Conservation (phyloP, 176 grass and related monocot genomes). For the Eremochloa ophiuroides region DNA sequence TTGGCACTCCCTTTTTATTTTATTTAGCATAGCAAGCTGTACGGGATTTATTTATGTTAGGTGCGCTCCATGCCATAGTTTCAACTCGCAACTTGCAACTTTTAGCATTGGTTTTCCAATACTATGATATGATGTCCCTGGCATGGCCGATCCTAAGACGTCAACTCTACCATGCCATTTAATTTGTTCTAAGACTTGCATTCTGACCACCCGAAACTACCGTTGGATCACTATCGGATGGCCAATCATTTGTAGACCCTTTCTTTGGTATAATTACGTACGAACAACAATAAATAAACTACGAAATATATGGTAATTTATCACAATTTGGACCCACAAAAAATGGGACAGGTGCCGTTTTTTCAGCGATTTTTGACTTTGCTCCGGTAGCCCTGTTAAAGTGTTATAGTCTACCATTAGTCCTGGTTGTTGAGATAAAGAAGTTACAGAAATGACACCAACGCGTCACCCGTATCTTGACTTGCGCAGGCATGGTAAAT, state of each 20-base stretch:
- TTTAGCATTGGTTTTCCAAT: background rate
- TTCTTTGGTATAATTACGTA: background rate
- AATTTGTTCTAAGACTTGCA: background rate
- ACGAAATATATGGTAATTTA: too few relatives aligned
- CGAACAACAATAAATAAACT: too few relatives aligned
- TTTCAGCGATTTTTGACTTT: background rate
- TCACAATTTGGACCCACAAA: background rate
- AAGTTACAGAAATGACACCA: background rate
- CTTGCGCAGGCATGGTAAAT: background rate
- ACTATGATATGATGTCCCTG: background rate
- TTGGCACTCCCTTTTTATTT: background rate
- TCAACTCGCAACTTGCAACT: background rate
- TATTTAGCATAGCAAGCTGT: background rate
- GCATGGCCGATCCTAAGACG: background rate
- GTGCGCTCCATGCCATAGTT: background rate
- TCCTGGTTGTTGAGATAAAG: background rate
- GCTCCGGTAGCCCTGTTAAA: background rate
- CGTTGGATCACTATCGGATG: background rate
- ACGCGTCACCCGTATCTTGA: slow-evolving; percentile 21
- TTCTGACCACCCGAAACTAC: background rate
- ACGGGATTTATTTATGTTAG: background rate
- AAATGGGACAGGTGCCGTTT: background rate
- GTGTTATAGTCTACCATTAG: slow-evolving; percentile 8
- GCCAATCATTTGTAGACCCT: background rate
- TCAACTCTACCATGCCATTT: slow-evolving; percentile 1